Evolutionary conservation across 2,329 filamentous ascomycete genomes (phyloP), one percentile per base, ranked within the genome.

Genomic region (Penicillium sp.): DNA sequence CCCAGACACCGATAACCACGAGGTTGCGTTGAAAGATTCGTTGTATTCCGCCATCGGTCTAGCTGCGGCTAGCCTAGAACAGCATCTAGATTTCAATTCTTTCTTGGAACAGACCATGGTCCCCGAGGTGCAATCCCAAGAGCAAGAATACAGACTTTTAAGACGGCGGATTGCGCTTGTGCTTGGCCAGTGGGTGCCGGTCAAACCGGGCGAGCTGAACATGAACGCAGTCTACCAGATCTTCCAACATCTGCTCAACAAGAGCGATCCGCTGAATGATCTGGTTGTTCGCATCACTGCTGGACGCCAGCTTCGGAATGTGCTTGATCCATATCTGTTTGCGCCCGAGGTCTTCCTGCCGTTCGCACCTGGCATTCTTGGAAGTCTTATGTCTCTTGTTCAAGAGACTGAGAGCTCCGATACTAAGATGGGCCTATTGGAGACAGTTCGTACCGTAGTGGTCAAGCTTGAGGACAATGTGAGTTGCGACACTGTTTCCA

Each of bases 41-140:
- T 86, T 97, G 1, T 99, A 99, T 68, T 95, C 90, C 5, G 92
- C 93, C 10, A 88, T 99, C 76, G 92, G 93, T 3, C 81, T 97
- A 47, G 86, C 94, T 0, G 90, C 92, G 1, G 82, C 90, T 2
- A 86, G 92, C 38, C 77, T 97, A 14, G 81, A 87, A 55, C 78
- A 87, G 44, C 79, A 84, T 10, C 84, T 97, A 59, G 89, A 97
- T 72, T 97, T 97, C 74, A 88, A 95, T 67, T 72, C 80, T 1
- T 89, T 97, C 66, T 75, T 99, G 39, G 80, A 83, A 14, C 85
- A 86, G 5, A 92, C 89, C 0, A 78, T 99, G 31, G 85, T 90
- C 4, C 80, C 83, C 4, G 94, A 99, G 70, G 87, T 90, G 0
- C 92, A 95, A 67, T 83, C 85, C 48, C 76, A 81, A 56, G 78